These are phyloP conservation scores for Barnettozyma wickerhamii DNA, from an alignment of 805 yeast genomes.

Conservation along the genomic window DNA sequence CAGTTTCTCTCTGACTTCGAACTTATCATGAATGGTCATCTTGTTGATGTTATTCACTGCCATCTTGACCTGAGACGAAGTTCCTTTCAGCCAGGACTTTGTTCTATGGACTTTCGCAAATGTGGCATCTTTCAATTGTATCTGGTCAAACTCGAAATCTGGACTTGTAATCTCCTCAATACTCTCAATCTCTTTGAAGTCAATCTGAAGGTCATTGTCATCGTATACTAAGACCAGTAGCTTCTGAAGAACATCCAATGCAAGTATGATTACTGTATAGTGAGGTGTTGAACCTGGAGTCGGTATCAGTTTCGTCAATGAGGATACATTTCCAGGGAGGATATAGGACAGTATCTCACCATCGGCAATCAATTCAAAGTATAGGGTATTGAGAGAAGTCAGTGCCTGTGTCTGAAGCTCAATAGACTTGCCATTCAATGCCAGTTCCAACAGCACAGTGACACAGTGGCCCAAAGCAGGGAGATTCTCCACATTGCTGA, in stretches of 20 bases:
- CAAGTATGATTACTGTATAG: constrained; percentile 30
- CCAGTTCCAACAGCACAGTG: constrained; percentile 36
- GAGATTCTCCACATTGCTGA: constrained; percentile 30
- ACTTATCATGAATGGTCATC: constrained; percentile 26
- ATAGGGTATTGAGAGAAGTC: constrained; percentile 31
- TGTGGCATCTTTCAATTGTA: constrained; percentile 16
- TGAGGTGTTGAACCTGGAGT: constrained; percentile 30
- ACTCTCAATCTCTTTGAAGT: constrained; percentile 19
- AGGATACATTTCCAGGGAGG: constrained; percentile 48
- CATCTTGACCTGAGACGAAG: constrained; percentile 43
- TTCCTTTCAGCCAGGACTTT: constrained; percentile 50
- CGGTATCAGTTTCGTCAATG: constrained; percentile 35
- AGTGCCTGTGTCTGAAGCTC: constrained; percentile 32
- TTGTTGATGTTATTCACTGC: constrained; percentile 32
- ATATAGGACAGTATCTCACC: constrained; percentile 47
- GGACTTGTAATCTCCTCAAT: constrained; percentile 13
- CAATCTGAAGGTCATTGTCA: constrained; percentile 34
- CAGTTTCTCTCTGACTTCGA: constrained; percentile 31
- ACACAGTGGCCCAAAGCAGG: constrained; percentile 47
- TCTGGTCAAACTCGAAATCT: constrained; percentile 14
- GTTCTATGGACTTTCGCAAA: constrained; percentile 37
- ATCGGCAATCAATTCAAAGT: constrained; percentile 32
- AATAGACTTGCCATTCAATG: constrained; percentile 25
- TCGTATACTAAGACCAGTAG: constrained; percentile 35
- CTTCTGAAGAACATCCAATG: constrained; percentile 28